Conservation (phyloP, 2,329 filamentous ascomycete genomes). For the Pseudocercospora macadamiae region DNA sequence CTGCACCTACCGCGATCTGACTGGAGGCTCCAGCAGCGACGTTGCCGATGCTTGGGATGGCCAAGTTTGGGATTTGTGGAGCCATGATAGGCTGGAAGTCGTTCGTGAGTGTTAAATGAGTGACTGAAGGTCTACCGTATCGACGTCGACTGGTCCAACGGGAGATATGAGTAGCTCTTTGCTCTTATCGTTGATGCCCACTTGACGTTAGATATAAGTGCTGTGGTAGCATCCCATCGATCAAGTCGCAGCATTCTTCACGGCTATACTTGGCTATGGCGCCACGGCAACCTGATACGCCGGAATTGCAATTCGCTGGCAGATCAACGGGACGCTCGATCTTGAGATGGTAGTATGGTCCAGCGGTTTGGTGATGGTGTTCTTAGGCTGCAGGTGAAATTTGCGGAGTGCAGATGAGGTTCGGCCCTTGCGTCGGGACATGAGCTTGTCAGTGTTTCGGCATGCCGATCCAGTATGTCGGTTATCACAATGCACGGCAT, state of each 20-base stretch:
- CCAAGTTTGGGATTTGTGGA: not conserved
- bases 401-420: not conserved
- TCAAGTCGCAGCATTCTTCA: not conserved
- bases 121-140: not conserved
- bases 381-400: not conserved
- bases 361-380: not conserved
- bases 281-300: not conserved
- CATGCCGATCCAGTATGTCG: not conserved
- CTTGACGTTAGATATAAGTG: not conserved
- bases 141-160: too few relatives aligned
- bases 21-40: not conserved
- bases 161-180: too few relatives aligned
- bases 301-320: not conserved
- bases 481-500: not conserved
- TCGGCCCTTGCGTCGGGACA: not conserved
- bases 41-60: not conserved
- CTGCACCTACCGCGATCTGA: not conserved
- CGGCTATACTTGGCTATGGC: not conserved
- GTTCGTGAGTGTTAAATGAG: not conserved
- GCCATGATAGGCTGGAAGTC: not conserved
- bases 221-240: too few relatives aligned
- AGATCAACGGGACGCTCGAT: not conserved
- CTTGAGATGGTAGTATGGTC: not conserved
- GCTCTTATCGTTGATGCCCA: too few relatives aligned
- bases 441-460: not conserved